Base-by-base conservation (phyloP, 257 asterid genomes). In the Salvia miltiorrhiza region DNA sequence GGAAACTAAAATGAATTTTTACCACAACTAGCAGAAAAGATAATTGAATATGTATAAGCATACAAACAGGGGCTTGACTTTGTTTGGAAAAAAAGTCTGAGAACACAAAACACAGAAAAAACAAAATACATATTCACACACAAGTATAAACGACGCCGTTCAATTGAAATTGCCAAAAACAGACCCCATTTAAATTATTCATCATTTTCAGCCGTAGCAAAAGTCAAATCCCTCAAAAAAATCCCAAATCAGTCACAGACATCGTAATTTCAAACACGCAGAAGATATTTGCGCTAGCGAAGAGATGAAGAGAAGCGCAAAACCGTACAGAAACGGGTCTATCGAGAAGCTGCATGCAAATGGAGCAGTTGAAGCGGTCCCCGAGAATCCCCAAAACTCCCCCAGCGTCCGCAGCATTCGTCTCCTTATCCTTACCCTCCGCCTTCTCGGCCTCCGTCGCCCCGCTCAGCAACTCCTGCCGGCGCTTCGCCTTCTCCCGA, bases 331-430 rank as follows among this genome's bases (percentile, higher is more conserved):
- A 82, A 9, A 90, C 91, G 21, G 98, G 98, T 68, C 88, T 75
- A 9, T 92, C 97, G 23, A 92, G 95, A 21, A 88, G 87, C 58
- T 88, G 96, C 98, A 90, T 90, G 96, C 98, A 92, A 26, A 92
- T 86, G 65, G 97, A 88, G 83, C 98, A 92, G 73, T 86, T 80
- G 59, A 90, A 82, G 79, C 77, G 66, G 60, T 82, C 85, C n/a
- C 90, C 97, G 16, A 92, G 76, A 72, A 86, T 80, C 77, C 76
- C 82, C 71, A 83, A 80, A 70, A 76, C 84, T 20, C 85, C 90
- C 40, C 79, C 82, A 6, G 26, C 60, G 55, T 52, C 78, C 5
- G 71, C 70, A 45, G 55, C 73, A 66, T 26, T 43, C 65, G 10
- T 59, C 78, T 44, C 66, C 61, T 47, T 62, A 19, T 6, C 60